Base-by-base conservation (phyloP, 2,329 filamentous ascomycete genomes). In the Cladosporium colombiae region DNA sequence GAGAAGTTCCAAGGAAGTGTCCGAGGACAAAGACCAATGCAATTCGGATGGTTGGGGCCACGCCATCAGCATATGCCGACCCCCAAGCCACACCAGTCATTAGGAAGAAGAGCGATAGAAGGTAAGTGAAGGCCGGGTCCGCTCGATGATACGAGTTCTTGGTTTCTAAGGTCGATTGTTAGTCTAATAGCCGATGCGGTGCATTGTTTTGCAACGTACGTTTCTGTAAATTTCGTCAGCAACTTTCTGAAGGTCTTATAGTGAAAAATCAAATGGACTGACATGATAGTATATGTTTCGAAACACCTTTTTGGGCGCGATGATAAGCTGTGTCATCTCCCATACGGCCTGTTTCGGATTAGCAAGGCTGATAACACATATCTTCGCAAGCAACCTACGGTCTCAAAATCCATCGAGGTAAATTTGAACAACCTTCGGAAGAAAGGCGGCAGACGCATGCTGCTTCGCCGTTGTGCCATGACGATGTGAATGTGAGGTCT, bases 401-500 rank as follows among this genome's bases (percentile, higher is more conserved):
- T 89, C 75, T 90, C 88, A 74, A 90, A 90, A 80, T 90, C 88
- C 88, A 90, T 90, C 71, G 89, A 88, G 13, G 88, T 87, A 73
- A 90, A 90, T 76, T 90, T 90, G 83, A 90, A 89, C 59, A 90
- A 79, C 66, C 87, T 83, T 73, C 88, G 87, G 80, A 89, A 89
- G 82, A 89, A 89, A 70, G 86, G 85, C 69, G 87, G 87, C 82
- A 89, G 86, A 55, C 85, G 84, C 73, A 88, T 77, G 67, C 78
- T 84, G 64, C 80, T 65, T 33, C 46, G 35, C 7, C 62, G 62
- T 65, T 65, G 62, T 13, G 62, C 40, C 62, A 65, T 65, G n/a
- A 16, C 18, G 44, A 33, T 33, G 16, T 18, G 21, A 23, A 37
- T 31, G 10, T 40, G 13, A 13, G 2, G 1, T 40, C 11, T 40